phyloP scores from a whole-genome alignment of 306 rosid species.

The Chamaecrista fasciculata region DNA sequence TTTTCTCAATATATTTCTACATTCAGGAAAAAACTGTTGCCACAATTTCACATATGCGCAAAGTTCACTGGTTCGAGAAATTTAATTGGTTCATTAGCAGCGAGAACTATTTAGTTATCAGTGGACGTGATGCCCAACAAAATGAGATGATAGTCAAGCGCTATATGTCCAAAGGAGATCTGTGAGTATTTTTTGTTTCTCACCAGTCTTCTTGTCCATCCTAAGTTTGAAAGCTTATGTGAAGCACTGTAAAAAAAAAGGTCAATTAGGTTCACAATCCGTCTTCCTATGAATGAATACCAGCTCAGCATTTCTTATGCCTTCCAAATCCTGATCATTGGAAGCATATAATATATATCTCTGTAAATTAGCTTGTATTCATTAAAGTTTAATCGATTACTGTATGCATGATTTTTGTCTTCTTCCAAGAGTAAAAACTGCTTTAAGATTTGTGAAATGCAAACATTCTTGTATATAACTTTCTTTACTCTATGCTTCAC shows the following conservation, averaged over 20 bases:
- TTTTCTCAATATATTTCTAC: slow-evolving; percentile 24
- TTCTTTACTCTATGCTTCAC: not conserved
- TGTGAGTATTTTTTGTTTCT: slow-evolving; percentile 63
- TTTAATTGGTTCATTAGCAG: slow-evolving; percentile 97
- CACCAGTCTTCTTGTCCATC: slow-evolving; percentile 1
- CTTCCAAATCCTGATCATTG: not conserved
- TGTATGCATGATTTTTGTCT: not conserved
- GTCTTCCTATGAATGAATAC: slow-evolving; percentile 9
- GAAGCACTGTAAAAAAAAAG: not conserved
- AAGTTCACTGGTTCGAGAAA: slow-evolving; percentile 99
- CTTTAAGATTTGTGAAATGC: not conserved
- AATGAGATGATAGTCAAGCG: slow-evolving; percentile 99
- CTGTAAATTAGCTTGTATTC: not conserved
- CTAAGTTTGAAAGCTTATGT: slow-evolving; percentile 3
- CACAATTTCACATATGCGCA: slow-evolving; percentile 92
- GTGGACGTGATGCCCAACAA: slow-evolving; percentile 99
- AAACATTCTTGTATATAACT: not conserved
- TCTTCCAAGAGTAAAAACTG: not conserved
- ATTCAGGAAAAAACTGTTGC: slow-evolving; percentile 92
- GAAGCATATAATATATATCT: slow-evolving; percentile 1
- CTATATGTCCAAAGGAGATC: slow-evolving; percentile 96
- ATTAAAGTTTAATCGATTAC: not conserved
- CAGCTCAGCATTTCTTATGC: not conserved
- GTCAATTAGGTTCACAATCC: slow-evolving; percentile 7
- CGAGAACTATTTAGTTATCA: slow-evolving; percentile 95